Conservation (phyloP, 331 rosid genomes). For the Spiraea crenata region DNA sequence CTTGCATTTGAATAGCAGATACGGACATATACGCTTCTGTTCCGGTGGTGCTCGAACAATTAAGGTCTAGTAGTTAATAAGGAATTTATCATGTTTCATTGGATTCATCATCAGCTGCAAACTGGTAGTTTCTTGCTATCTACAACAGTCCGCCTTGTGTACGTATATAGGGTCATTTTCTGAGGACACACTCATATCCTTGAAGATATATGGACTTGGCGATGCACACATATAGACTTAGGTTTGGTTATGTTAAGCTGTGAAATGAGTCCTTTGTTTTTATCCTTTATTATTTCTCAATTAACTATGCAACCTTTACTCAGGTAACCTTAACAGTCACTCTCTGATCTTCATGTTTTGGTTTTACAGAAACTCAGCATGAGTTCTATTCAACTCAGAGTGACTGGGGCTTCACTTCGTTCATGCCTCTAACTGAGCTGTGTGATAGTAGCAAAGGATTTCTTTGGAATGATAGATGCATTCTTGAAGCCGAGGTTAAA, state of each 20-base stretch:
- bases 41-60: too few species aligned
- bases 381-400: not conserved
- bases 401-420: constrained; percentile 18
- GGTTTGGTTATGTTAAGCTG: not conserved
- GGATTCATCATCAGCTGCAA: too few species aligned
- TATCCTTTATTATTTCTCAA: not conserved
- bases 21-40: too few species aligned
- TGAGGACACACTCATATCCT: too few species aligned
- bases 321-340: not conserved
- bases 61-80: too few species aligned
- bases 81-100: too few species aligned
- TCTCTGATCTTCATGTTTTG: not conserved
- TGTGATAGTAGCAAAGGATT: not conserved
- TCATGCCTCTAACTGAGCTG: constrained; percentile 10
- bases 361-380: constrained; percentile 12
- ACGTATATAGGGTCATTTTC: too few species aligned
- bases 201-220: too few species aligned
- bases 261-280: not conserved
- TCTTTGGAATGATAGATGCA: not conserved
- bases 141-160: too few species aligned
- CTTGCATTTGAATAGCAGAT: too few species aligned
- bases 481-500: constrained; percentile 11
- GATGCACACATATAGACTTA: too few species aligned
- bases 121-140: too few species aligned
- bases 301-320: not conserved